Evolutionary conservation across 176 grass and related monocot species (phyloP).

Genomic region (Carex littledalei): DNA sequence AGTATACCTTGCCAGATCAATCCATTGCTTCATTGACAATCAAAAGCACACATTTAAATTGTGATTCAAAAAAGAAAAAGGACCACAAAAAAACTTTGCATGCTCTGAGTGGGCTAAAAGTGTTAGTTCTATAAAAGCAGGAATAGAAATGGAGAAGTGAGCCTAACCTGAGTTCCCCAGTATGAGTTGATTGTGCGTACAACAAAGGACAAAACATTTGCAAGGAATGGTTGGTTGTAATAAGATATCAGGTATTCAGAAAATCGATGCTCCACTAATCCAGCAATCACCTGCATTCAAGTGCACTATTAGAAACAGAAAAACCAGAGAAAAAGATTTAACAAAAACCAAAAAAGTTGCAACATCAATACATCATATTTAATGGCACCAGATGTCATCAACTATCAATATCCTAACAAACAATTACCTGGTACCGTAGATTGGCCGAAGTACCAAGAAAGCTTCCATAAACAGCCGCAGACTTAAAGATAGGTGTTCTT

Average conservation of each 20-base stretch:
- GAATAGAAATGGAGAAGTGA: slow-evolving; percentile 7
- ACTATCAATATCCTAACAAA: slow-evolving; percentile 8
- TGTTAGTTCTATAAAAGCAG: not conserved
- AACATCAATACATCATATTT: not conserved
- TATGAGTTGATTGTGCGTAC: slow-evolving; percentile 86
- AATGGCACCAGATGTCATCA: not conserved
- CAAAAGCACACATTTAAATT: slow-evolving; percentile 34
- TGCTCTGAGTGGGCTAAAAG: slow-evolving; percentile 5
- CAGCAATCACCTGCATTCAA: slow-evolving; percentile 71
- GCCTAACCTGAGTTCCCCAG: slow-evolving; percentile 91
- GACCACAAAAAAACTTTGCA: not conserved
- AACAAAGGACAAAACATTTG: slow-evolving; percentile 62
- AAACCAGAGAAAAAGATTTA: not conserved
- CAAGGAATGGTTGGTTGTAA: slow-evolving; percentile 69
- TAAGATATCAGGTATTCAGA: slow-evolving; percentile 66
- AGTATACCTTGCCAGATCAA: slow-evolving; percentile 84
- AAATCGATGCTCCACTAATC: slow-evolving; percentile 87
- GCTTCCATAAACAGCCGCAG: slow-evolving; percentile 68
- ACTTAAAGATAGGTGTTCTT: slow-evolving; percentile 73
- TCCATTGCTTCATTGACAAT: slow-evolving; percentile 82
- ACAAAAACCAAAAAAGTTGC: not conserved
- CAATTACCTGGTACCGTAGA: slow-evolving; percentile 87
- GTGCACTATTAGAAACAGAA: not conserved
- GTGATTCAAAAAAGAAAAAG: slow-evolving; percentile 12
- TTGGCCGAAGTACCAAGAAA: slow-evolving; percentile 98